Base-by-base conservation (phyloP, 305 asterid genomes). In the Ajuga reptans region DNA sequence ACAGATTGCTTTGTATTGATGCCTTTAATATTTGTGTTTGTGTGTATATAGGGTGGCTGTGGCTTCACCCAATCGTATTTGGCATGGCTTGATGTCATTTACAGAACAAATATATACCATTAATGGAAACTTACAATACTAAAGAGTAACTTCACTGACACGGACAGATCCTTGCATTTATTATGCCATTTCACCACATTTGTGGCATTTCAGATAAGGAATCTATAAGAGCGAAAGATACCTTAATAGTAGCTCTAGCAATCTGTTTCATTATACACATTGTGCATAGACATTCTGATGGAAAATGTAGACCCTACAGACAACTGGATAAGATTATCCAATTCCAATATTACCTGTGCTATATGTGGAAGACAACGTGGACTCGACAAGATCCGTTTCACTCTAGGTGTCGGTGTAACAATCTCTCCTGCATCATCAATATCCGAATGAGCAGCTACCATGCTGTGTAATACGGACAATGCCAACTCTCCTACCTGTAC, bases 361-460 rank as follows among this genome's bases (percentile, higher is more conserved):
- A 93, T 91, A 80, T 91, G 99, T 9, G 99, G 97, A 78, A 91
- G 91, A 73, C 97, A 93, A 10, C 97, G 90, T 41, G 88, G 82
- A 80, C 99, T 93, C 43, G 99, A 93, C 80, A 93, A 85, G 75
- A 90, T 91, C 77, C 96, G 72, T 77, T 93, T 93, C 51, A 93
- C 99, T 78, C 97, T 85, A 56, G 99, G 97, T 3, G 99, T 93
- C 3, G 99, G 99, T 14, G 97, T 93, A 66, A 93, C 97, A 27
- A 91, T 86, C 83, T 93, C 99, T 73, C 99, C 99, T 78, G 99
- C 99, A 75, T 93, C 99, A 84, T 93, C 99, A 27, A 91, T 85
- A 84, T 93, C 99, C 11, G 99, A 93, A 79, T 86, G 99, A 51
- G 97, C 89, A 74, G 89, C 96, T 62, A 91, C 97, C 97, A 93